These are phyloP conservation scores for Cytospora leucostoma DNA, from an alignment of 2,329 filamentous ascomycete species.

Conservation along the genomic window DNA sequence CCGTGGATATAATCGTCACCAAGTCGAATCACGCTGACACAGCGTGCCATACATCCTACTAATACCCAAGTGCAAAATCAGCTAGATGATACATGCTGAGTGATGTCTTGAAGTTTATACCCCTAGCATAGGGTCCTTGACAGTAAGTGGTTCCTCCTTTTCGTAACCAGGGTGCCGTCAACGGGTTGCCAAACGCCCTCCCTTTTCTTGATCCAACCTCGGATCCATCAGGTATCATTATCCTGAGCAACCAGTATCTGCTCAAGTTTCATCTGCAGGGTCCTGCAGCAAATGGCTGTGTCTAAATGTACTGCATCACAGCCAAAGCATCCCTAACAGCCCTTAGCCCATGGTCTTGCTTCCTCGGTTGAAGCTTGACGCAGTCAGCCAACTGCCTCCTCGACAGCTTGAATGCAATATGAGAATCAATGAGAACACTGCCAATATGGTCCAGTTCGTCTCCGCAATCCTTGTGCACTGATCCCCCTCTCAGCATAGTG, in stretches of 20 bases:
- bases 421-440: constrained; percentile 21
- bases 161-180: background rate
- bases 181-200: background rate
- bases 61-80: too few species aligned
- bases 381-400: constrained; percentile 16
- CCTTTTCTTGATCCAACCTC: background rate
- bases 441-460: constrained; percentile 9
- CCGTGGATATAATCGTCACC: too few species aligned
- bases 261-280: background rate
- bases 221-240: background rate
- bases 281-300: background rate
- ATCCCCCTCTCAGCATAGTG: background rate
- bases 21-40: too few species aligned
- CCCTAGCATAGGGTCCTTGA: background rate
- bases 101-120: too few species aligned
- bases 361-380: constrained; percentile 8
- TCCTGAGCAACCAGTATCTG: background rate
- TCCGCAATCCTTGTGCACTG: background rate
- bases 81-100: too few species aligned
- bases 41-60: too few species aligned
- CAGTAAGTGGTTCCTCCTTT: background rate
- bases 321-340: background rate
- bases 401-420: constrained; percentile 21
- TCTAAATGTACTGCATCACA: background rate
- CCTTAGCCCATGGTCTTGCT: background rate